Evolutionary conservation across 1,139 yeast genomes (phyloP), one percentile per base, ranked within the genome.

Genomic region (Hansenula lynferdii): DNA sequence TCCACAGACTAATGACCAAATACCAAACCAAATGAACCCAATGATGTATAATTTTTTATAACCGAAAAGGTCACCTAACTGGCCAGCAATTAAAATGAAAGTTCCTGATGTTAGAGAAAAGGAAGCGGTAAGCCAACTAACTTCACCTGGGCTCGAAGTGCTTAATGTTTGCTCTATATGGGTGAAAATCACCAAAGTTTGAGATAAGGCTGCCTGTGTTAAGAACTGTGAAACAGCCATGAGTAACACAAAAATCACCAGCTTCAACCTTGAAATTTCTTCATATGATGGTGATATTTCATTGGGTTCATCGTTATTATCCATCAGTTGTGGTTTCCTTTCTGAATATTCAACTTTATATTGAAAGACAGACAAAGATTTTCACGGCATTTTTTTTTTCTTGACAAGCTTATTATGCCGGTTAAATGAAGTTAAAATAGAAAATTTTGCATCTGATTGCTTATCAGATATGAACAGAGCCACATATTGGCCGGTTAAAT

Each of bases 61-160:
- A 5, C 86, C 87, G 49, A 65, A 69, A 46, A 77, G 56, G 52
- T 80, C 86, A n/a, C 86, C 86, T 18, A 79, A 51, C 35, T 80
- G 67, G 10, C 87, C 87, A 1, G 80, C 70, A 4, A 74, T 61
- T 25, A 80, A 57, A 41, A 80, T 79, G 43, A 80, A 75, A 0
- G 85, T 75, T 10, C 85, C 85, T 12, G 73, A 77, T 0, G 84
- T 73, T 35, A 79, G 59, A 1, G 81, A 70, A 49, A 65, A 78
- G 1, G 80, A 65, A 0, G 84, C 81, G 6, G 78, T 62, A 53
- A 74, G 75, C 85, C 86, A 80, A 6, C 77, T 65, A 11, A 67
- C 61, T 51, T 67, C 69, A 6, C 80, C 80, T 4, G 51, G 50
- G 38, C 49, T 56, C 34, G 39, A 56, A 27, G 59, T 70, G 4